A percentile compares a stretch with the other conserved stretches of the same genome.
Conservation (phyloP, 805 yeast species). For the Pichia exigua region DNA sequence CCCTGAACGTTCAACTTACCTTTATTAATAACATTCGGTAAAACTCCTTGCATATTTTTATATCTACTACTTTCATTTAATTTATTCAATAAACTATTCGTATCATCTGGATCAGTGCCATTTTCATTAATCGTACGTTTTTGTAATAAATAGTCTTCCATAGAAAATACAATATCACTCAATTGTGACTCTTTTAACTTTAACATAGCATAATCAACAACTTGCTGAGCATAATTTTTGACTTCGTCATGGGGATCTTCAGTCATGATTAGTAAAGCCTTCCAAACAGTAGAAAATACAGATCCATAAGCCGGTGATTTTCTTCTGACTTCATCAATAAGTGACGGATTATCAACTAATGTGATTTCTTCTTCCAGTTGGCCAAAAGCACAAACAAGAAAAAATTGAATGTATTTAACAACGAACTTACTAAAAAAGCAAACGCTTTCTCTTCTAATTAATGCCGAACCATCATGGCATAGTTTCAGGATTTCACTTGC, state of each 20-base stretch:
- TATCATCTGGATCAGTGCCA: background rate
- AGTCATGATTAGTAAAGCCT: constrained; percentile 66
- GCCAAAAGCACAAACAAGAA: constrained; percentile 79
- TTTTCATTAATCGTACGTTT: constrained; percentile 25
- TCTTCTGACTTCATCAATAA: constrained; percentile 56
- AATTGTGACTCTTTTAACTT: constrained; percentile 59
- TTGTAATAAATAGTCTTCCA: constrained; percentile 56
- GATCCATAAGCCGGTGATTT: constrained; percentile 81
- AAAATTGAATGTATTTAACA: constrained; percentile 59
- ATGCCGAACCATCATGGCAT: constrained; percentile 80
- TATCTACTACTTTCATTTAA: background rate
- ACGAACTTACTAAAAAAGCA: constrained; percentile 72
- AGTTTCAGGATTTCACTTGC: constrained; percentile 61
- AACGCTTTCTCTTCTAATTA: constrained; percentile 80
- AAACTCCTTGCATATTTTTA: background rate
- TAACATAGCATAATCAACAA: constrained; percentile 65
- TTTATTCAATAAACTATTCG: background rate
- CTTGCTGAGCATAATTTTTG: constrained; percentile 57
- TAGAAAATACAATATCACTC: constrained; percentile 53
- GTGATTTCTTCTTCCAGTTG: constrained; percentile 76
- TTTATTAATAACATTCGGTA: constrained; percentile 1
- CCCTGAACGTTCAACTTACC: background rate
- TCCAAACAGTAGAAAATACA: constrained; percentile 80
- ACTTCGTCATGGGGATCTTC: constrained; percentile 88
- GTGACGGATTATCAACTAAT: constrained; percentile 51